Conservation (phyloP, 2,329 filamentous ascomycete genomes). For the Ophiostoma himal-ulmi region DNA sequence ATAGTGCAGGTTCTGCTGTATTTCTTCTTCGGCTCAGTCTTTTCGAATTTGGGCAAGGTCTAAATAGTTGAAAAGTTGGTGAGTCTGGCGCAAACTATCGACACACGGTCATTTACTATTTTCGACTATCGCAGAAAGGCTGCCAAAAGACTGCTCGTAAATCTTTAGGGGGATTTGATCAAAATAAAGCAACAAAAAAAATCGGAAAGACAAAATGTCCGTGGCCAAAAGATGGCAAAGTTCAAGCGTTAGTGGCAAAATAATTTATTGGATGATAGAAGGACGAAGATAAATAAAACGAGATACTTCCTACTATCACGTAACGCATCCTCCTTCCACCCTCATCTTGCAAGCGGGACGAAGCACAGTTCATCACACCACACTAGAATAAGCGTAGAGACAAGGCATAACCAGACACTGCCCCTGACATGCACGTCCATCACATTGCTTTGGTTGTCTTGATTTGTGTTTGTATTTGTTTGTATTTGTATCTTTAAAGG, state of each 20-base stretch:
- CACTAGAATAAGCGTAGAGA: background rate
- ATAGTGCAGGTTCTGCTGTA: background rate
- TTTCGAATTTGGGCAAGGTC: background rate
- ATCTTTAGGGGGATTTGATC: background rate
- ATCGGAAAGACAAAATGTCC: background rate
- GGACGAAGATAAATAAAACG: background rate
- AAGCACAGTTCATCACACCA: constrained; percentile 5
- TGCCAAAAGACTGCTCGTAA: background rate
- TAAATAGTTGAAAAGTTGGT: background rate
- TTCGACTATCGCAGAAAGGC: background rate
- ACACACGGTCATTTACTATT: background rate
- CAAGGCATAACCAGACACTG: background rate
- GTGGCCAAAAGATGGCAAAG: background rate
- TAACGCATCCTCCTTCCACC: background rate
- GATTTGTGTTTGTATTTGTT: background rate
- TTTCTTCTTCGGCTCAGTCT: background rate
- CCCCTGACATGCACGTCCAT: background rate
- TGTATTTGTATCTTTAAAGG: background rate
- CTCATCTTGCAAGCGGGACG: background rate
- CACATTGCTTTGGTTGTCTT: background rate
- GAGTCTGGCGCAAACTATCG: background rate
- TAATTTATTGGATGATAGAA: background rate
- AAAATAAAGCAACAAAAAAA: background rate
- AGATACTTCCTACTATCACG: background rate
- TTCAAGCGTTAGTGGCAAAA: background rate